Evolutionary conservation across 2,329 filamentous ascomycete genomes (phyloP).

Genomic region (Acephala macrosclerotiorum): DNA sequence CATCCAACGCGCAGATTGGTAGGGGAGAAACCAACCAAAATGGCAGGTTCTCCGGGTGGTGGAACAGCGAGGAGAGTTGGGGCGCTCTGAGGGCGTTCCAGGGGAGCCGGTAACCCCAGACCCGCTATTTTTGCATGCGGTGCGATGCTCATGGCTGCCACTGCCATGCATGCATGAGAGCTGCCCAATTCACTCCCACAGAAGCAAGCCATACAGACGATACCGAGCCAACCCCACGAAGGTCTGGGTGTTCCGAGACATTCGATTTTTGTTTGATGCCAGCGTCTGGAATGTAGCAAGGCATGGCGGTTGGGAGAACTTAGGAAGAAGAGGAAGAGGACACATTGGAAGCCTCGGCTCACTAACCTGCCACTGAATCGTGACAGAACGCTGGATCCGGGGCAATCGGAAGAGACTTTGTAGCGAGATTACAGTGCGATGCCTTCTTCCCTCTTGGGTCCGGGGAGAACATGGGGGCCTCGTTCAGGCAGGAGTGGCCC

Average conservation of each 20-base stretch:
- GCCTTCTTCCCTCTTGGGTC: constrained; percentile 12
- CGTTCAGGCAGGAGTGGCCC: neutral
- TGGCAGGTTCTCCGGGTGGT: neutral
- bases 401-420: constrained; percentile 10
- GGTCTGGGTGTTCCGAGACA: neutral
- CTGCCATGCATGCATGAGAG: neutral
- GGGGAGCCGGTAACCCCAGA: constrained; percentile 10
- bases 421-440: constrained; percentile 16
- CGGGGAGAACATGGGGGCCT: constrained; percentile 9
- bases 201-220: neutral
- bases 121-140: constrained; percentile 8
- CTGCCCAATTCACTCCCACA: neutral
- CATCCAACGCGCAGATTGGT: neutral
- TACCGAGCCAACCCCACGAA: constrained; percentile 23
- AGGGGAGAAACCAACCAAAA: constrained; percentile 5
- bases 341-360: neutral
- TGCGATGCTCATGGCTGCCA: neutral
- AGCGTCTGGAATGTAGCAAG: neutral
- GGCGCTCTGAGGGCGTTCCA: neutral
- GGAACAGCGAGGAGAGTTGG: neutral
- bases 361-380: neutral
- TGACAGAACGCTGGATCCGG: neutral
- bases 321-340: neutral
- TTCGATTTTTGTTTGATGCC: constrained; percentile 3
- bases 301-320: neutral